phyloP scores from a whole-genome alignment of 2,329 filamentous ascomycete species.

The Ceratocystis colombiana region DNA sequence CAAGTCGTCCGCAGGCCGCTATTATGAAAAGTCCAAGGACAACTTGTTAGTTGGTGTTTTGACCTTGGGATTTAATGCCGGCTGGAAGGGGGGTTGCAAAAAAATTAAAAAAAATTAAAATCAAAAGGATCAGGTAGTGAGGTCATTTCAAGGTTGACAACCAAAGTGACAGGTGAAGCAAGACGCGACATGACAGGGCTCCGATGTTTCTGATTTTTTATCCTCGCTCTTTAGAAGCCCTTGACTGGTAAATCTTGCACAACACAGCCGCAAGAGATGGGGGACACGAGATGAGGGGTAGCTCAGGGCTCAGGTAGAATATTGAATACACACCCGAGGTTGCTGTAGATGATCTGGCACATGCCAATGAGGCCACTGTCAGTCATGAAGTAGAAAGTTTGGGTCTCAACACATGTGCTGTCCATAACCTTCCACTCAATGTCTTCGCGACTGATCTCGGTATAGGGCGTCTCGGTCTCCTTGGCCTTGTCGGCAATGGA shows the following conservation, averaged over 20 bases:
- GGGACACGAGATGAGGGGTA: constrained; percentile 18
- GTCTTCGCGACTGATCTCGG: constrained; percentile 65
- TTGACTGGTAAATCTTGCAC: constrained; percentile 5
- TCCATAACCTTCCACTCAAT: constrained; percentile 74
- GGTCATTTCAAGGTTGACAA: background rate
- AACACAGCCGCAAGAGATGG: constrained; percentile 26
- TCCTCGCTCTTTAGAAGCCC: background rate
- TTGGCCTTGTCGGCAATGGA: constrained; percentile 74
- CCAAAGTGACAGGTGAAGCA: constrained; percentile 5
- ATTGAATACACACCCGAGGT: constrained; percentile 62
- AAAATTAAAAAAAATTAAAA: background rate
- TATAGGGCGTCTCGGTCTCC: constrained; percentile 63
- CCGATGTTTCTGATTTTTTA: constrained; percentile 10
- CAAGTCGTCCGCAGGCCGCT: constrained; percentile 83
- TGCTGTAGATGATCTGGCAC: constrained; percentile 93
- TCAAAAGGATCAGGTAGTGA: background rate
- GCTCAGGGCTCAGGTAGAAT: constrained; percentile 14
- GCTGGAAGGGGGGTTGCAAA: background rate
- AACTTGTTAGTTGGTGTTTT: constrained; percentile 4
- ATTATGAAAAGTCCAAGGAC: constrained; percentile 23
- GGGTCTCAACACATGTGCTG: constrained; percentile 84
- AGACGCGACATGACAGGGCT: constrained; percentile 5
- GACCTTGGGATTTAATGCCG: background rate
- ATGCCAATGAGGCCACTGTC: constrained; percentile 68
- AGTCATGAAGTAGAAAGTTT: constrained; percentile 82